Percentiles rank a stretch among this genome's conserved stretches.
Conservation (phyloP, 2,329 filamentous ascomycete genomes). For the Pestalotiopsis sp. region DNA sequence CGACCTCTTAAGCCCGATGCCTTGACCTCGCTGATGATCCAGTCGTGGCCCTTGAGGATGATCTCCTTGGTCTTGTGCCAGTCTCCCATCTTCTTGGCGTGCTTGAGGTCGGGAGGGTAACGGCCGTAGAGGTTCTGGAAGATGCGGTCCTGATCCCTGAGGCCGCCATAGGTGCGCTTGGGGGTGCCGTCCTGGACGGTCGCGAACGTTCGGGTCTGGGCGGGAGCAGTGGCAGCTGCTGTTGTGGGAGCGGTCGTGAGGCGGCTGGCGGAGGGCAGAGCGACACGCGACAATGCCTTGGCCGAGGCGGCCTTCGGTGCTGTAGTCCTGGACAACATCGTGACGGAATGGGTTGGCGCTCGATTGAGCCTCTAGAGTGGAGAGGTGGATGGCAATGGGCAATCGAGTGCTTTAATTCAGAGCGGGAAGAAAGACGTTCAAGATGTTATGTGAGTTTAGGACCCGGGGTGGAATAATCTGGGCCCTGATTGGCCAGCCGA, state of each 20-base stretch:
- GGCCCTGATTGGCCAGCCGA: slow-evolving; percentile 14
- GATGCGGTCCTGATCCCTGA: slow-evolving; percentile 96
- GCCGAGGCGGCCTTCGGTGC: slow-evolving; percentile 42
- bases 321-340: slow-evolving; percentile 47
- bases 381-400: slow-evolving; percentile 34
- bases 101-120: slow-evolving; percentile 88
- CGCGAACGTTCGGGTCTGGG: slow-evolving; percentile 72
- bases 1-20: slow-evolving; percentile 92
- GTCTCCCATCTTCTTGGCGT: slow-evolving; percentile 96
- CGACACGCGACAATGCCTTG: slow-evolving; percentile 41
- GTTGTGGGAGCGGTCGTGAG: slow-evolving; percentile 41
- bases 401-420: slow-evolving; percentile 13
- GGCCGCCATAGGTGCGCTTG: slow-evolving; percentile 77
- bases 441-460: slow-evolving; percentile 4
- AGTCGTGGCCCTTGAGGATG: slow-evolving; percentile 93
- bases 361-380: slow-evolving; percentile 37
- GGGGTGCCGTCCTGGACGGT: slow-evolving; percentile 75
- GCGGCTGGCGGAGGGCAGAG: slow-evolving; percentile 31
- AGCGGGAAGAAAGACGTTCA: slow-evolving; percentile 1
- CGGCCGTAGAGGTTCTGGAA: slow-evolving; percentile 98
- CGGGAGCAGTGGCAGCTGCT: slow-evolving; percentile 41
- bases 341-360: slow-evolving; percentile 33
- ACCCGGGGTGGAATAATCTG: slow-evolving; percentile 12
- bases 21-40: slow-evolving; percentile 98
- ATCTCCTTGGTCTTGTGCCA: slow-evolving; percentile 99